Conservation (phyloP, 305 asterid genomes). For the Solanum hybrid region DNA sequence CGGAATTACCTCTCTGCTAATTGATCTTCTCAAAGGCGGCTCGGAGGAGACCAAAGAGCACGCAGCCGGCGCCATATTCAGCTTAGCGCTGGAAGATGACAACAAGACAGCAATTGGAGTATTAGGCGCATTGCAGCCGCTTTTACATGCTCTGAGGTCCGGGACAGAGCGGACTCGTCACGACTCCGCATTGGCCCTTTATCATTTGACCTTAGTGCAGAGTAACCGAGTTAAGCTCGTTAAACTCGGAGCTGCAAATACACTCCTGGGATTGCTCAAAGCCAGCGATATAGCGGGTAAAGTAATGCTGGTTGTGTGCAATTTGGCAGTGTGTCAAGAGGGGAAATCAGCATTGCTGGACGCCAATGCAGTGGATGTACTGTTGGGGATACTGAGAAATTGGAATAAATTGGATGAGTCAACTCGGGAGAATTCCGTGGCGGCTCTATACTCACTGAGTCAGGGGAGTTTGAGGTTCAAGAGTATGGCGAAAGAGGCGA, state of each 20-base stretch:
- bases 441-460: conserved; percentile 55
- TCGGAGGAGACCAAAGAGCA: conserved; percentile 73
- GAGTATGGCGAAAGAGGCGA: conserved; percentile 53
- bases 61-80: conserved; percentile 79
- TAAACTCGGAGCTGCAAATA: conserved; percentile 43
- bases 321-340: conserved; percentile 55
- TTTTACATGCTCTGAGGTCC: conserved; percentile 53
- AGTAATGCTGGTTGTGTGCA: conserved; percentile 61
- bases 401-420: conserved; percentile 35
- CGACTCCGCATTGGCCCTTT: conserved; percentile 66
- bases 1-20: conserved; percentile 47
- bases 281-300: conserved; percentile 41
- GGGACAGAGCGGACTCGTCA: conserved; percentile 60
- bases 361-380: conserved; percentile 40
- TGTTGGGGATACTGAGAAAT: conserved; percentile 38
- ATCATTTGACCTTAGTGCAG: conserved; percentile 56
- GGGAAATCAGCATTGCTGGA: conserved; percentile 67
- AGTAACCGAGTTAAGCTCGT: conserved; percentile 52
- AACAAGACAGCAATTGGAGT: conserved; percentile 78
- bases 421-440: conserved; percentile 59
- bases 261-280: conserved; percentile 44
- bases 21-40: conserved; percentile 54
- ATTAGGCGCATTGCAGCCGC: conserved; percentile 62
- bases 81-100: conserved; percentile 60
- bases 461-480: conserved; percentile 65